Evolutionary conservation across 1,139 yeast genomes (phyloP).

Genomic region (Candida freyschussii): DNA sequence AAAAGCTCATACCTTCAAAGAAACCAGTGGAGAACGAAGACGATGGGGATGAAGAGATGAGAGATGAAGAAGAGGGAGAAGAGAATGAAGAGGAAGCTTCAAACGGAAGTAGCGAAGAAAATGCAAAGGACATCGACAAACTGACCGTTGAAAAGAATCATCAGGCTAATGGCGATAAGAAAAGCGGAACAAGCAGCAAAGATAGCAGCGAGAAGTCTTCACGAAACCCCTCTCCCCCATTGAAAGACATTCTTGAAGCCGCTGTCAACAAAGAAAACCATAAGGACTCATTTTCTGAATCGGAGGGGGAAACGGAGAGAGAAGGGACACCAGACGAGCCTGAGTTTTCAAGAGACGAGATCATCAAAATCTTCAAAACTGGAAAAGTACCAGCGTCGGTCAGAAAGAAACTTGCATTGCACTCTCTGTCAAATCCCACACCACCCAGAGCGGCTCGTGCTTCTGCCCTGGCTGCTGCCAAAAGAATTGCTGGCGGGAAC

Average conservation of each 20-base stretch:
- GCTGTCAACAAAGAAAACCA: slow-evolving; percentile 1
- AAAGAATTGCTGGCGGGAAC: slow-evolving; percentile 7
- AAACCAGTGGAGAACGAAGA: slow-evolving; percentile 6
- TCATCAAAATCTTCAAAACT: slow-evolving; percentile 18
- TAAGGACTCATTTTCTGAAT: slow-evolving; percentile 7
- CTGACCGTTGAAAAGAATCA: too few species aligned
- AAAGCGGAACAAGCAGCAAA: slow-evolving; percentile 1
- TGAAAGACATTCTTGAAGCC: slow-evolving; percentile 6
- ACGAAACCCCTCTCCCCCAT: slow-evolving; percentile 4
- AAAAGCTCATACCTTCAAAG: slow-evolving; percentile 23
- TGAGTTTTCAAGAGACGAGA: slow-evolving; percentile 18
- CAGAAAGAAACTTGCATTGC: slow-evolving; percentile 29
- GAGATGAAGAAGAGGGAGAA: background rate
- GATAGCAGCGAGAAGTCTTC: slow-evolving; percentile 1
- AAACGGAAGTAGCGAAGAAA: background rate
- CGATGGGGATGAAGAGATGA: background rate
- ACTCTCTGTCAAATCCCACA: slow-evolving; percentile 20
- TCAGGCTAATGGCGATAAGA: too few species aligned
- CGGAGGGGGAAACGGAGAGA: slow-evolving; percentile 4
- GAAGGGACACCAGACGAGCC: slow-evolving; percentile 9
- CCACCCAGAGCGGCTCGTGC: slow-evolving; percentile 7
- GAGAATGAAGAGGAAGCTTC: slow-evolving; percentile 1
- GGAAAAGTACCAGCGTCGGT: slow-evolving; percentile 32
- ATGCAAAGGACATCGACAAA: too few species aligned
- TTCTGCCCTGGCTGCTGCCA: slow-evolving; percentile 13